Evolutionary conservation across 306 rosid genomes (phyloP).

Genomic region (Cicer judaicum): DNA sequence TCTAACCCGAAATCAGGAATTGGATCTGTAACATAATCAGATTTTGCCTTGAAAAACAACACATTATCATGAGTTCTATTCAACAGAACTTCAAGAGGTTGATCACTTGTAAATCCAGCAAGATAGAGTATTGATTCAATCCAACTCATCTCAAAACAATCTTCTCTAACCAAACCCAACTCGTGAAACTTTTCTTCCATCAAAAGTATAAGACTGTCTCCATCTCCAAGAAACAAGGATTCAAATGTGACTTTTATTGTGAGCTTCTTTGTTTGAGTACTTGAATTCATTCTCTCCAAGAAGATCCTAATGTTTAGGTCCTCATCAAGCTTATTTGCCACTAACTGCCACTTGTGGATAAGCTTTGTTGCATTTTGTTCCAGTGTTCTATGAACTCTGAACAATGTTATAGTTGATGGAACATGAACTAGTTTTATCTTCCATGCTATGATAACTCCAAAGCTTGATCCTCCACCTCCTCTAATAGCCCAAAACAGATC

Average conservation of each 20-base stretch:
- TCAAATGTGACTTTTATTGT: constrained; percentile 11
- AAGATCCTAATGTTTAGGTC: constrained; percentile 30
- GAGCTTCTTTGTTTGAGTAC: background rate
- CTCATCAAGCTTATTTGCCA: constrained; percentile 46
- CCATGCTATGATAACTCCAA: constrained; percentile 65
- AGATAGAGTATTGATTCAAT: constrained; percentile 14
- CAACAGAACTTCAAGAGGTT: constrained; percentile 42
- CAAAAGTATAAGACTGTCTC: constrained; percentile 35
- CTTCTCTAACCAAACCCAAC: constrained; percentile 33
- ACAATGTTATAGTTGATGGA: constrained; percentile 63
- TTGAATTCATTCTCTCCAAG: constrained; percentile 19
- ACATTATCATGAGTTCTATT: constrained; percentile 17
- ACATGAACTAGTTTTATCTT: constrained; percentile 56
- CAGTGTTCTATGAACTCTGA: constrained; percentile 46
- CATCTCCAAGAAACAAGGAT: constrained; percentile 51
- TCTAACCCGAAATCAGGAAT: constrained; percentile 35
- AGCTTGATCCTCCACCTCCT: constrained; percentile 75
- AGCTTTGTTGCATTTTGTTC: constrained; percentile 58
- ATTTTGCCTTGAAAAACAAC: constrained; percentile 38
- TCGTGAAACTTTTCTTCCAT: constrained; percentile 53
- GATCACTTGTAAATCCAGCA: constrained; percentile 1
- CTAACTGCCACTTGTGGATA: constrained; percentile 59
- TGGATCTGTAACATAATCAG: constrained; percentile 43
- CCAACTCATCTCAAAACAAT: constrained; percentile 43
- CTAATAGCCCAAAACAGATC: constrained; percentile 79